Conservation (phyloP, 2,329 filamentous ascomycete species). For the Bipolaris victoriae region DNA sequence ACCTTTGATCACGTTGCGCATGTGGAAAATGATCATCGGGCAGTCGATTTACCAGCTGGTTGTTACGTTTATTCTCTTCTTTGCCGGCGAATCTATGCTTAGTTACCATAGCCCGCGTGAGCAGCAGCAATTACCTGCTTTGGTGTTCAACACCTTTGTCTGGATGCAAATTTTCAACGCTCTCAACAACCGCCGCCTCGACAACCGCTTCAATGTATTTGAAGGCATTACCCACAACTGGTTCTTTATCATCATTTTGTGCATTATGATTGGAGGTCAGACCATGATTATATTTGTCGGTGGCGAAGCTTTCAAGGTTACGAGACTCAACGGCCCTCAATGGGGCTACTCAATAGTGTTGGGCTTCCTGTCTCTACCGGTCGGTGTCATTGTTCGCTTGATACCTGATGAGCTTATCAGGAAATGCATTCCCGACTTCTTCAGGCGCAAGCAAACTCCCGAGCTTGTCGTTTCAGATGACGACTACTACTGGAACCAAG, state of each 20-base stretch:
- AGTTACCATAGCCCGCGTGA: constrained; percentile 58
- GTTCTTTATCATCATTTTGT: constrained; percentile 87
- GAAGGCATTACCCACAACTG: constrained; percentile 83
- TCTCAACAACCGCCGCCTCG: constrained; percentile 93
- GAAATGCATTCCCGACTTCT: constrained; percentile 50
- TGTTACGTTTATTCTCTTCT: constrained; percentile 82
- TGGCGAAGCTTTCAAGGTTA: constrained; percentile 78
- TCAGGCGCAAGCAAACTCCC: constrained; percentile 52
- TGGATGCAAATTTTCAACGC: constrained; percentile 99
- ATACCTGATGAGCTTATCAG: constrained; percentile 74
- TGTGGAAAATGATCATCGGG: constrained; percentile 99
- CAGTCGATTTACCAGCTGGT: constrained; percentile 87
- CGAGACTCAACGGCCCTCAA: constrained; percentile 70
- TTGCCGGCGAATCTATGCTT: constrained; percentile 69
- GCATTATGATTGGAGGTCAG: constrained; percentile 87
- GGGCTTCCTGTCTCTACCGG: constrained; percentile 81
- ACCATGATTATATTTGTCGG: constrained; percentile 89
- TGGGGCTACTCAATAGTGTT: constrained; percentile 89
- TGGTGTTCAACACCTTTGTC: constrained; percentile 97
- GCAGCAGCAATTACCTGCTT: constrained; percentile 66
- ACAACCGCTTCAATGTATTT: constrained; percentile 95
- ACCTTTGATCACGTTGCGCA: constrained; percentile 80
- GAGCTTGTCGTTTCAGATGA: constrained; percentile 55
- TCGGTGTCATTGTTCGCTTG: constrained; percentile 80
- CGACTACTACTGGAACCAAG: constrained; percentile 68